Evolutionary conservation across 768 basidiomycete species (phyloP), one percentile per base, ranked within the genome.

Genomic region (Termitomyces sp.): DNA sequence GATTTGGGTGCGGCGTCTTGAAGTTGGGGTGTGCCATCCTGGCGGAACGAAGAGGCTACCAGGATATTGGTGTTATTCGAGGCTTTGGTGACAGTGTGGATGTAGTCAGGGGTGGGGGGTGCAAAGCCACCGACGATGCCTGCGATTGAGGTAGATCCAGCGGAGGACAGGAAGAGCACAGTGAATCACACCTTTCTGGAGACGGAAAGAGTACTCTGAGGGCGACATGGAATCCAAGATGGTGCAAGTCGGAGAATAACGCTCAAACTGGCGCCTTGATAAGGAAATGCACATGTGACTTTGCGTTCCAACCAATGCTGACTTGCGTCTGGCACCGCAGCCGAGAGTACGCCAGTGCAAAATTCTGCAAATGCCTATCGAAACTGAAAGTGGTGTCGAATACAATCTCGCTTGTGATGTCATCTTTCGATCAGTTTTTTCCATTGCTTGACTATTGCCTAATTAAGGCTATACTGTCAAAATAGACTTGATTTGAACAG

Each of bases 101-200:
- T 26, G 4, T 26, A 26, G 2, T 26, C 4, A 26, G 26, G 26
- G 26, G 26, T 26, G 4, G 26, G 26, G 2, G 26, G 26, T 26
- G 26, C 4, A 26, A 26, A 26, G 43, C 90, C 90, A 32, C 90
- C 90, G 14, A 74, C 69, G 67, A 91, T 92, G 59, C 90, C 90
- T 92, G 49, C 11, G 43, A 50, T 56, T 3, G n/a, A 24, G 5
- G 6, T 35, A 16, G 22, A 36, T 47, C 36, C 16, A 52, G 52
- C 28, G 49, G 41, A 18, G 30, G 20, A 46, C 30, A 24, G 22
- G 16, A 11, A 11, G 32, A 20, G n/a, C 14, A 46, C 22, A 36
- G 24, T 14, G 26, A 28, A 24, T 63, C 71, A 16, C 61, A 83
- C 87, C 87, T 66, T 79, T 77, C 72, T 88, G 86, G 52, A 87